phyloP scores from a whole-genome alignment of 768 basidiomycete species.

The Termitomyces sp. region DNA sequence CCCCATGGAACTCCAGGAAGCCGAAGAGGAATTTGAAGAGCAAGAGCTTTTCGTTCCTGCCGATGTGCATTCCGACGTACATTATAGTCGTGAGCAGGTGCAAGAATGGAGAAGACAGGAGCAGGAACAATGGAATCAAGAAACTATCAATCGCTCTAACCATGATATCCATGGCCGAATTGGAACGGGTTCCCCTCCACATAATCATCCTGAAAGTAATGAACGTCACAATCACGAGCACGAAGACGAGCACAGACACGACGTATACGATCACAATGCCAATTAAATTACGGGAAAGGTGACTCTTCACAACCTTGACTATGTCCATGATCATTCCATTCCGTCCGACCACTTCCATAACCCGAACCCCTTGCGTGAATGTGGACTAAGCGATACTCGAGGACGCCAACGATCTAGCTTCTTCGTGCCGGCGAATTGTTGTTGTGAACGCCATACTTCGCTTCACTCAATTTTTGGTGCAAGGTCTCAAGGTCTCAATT shows the following conservation, averaged over 20 bases:
- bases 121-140: slow-evolving; percentile 25
- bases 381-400: slow-evolving; percentile 18
- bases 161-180: slow-evolving; percentile 7
- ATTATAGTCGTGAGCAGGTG: slow-evolving; percentile 20
- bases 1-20: slow-evolving; percentile 51
- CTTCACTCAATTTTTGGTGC: slow-evolving; percentile 8
- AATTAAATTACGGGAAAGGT: background rate
- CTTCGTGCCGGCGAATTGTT: slow-evolving; percentile 34
- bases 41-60: slow-evolving; percentile 74
- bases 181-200: background rate
- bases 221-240: background rate
- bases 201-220: background rate
- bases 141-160: slow-evolving; percentile 16
- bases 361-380: background rate
- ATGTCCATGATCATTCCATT: slow-evolving; percentile 4
- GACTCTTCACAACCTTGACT: slow-evolving; percentile 9
- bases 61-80: slow-evolving; percentile 35
- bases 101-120: slow-evolving; percentile 27
- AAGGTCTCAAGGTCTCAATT: slow-evolving; percentile 3
- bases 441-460: slow-evolving; percentile 31
- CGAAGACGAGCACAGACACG: slow-evolving; percentile 10
- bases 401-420: slow-evolving; percentile 25
- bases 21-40: slow-evolving; percentile 49
- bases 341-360: background rate
- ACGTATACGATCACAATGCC: background rate